A percentile compares a stretch with the other conserved stretches of the same genome.
These are phyloP conservation scores for Vitis hybrid DNA, from an alignment of 177 flowering plant species.

Conservation along the genomic window DNA sequence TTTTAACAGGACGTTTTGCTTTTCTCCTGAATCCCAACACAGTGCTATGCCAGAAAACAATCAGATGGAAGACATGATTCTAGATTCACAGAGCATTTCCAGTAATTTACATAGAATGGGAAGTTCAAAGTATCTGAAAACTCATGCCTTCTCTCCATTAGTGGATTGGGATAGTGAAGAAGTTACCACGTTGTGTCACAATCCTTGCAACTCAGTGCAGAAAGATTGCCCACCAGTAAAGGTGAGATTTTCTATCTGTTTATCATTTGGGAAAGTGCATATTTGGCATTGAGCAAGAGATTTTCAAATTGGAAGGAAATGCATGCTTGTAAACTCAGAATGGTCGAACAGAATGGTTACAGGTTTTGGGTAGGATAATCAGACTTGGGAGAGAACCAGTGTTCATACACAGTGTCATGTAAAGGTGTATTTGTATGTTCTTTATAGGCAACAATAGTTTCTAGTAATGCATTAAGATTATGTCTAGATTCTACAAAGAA, in stretches of 20 bases:
- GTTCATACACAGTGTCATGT: no score
- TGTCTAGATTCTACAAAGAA: no score
- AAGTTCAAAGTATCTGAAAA: constrained; percentile 21
- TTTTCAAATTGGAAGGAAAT: no score
- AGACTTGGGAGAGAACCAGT: no score
- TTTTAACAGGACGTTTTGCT: constrained; percentile 9
- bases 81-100: constrained; percentile 15
- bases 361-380: no score
- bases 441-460: no score
- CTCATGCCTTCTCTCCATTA: constrained; percentile 29
- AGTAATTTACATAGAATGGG: constrained; percentile 6
- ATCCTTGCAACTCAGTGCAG: constrained; percentile 13
- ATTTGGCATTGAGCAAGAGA: no score
- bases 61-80: constrained; percentile 6
- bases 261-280: not conserved
- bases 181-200: constrained; percentile 9
- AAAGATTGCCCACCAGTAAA: constrained; percentile 10
- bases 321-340: no score
- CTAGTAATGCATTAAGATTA: no score
- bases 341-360: no score
- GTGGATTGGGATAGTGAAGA: constrained; percentile 18
- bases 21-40: constrained; percentile 9
- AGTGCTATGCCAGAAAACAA: not conserved
- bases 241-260: constrained; percentile 27
- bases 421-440: no score